A percentile compares a stretch with the other conserved stretches of the same genome.
These are phyloP conservation scores for Colletotrichum agaves DNA, from an alignment of 2,329 filamentous ascomycete species.

Conservation along the genomic window DNA sequence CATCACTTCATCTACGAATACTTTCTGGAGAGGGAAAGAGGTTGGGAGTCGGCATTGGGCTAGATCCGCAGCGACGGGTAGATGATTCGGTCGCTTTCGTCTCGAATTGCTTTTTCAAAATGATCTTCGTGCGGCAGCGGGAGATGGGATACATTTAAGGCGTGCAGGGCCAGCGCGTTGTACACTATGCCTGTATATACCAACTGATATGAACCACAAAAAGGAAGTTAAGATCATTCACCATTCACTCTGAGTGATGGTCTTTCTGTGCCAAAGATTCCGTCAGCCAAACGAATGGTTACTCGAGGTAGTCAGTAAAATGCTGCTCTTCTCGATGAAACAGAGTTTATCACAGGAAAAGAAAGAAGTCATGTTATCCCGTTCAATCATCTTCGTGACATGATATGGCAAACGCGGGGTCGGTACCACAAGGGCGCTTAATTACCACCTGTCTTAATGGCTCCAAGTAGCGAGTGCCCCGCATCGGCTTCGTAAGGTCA, in stretches of 20 bases:
- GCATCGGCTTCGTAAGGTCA: constrained; percentile 9
- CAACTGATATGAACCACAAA: constrained; percentile 26
- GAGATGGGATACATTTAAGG: constrained; percentile 26
- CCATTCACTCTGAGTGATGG: no score
- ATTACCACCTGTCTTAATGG: no score
- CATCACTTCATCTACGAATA: constrained; percentile 30
- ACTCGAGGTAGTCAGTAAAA: no score
- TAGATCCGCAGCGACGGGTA: constrained; percentile 16
- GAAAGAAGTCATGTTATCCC: no score
- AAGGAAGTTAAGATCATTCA: background rate
- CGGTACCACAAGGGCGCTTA: background rate
- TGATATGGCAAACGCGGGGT: background rate
- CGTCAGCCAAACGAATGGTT: no score
- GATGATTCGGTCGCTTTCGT: constrained; percentile 25
- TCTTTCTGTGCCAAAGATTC: no score
- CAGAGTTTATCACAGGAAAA: no score
- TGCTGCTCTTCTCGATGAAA: no score
- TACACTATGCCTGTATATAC: constrained; percentile 37
- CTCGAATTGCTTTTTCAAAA: constrained; percentile 2
- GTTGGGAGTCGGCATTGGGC: constrained; percentile 25
- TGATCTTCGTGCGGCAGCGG: constrained; percentile 14
- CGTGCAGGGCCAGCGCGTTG: constrained; percentile 26
- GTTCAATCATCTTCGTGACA: background rate
- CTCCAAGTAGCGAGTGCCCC: background rate
- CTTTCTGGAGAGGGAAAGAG: constrained; percentile 28